Evolutionary conservation across 2,329 filamentous ascomycete genomes (phyloP), one percentile per base, ranked within the genome.

Genomic region (Fusarium tanahbumbuense): DNA sequence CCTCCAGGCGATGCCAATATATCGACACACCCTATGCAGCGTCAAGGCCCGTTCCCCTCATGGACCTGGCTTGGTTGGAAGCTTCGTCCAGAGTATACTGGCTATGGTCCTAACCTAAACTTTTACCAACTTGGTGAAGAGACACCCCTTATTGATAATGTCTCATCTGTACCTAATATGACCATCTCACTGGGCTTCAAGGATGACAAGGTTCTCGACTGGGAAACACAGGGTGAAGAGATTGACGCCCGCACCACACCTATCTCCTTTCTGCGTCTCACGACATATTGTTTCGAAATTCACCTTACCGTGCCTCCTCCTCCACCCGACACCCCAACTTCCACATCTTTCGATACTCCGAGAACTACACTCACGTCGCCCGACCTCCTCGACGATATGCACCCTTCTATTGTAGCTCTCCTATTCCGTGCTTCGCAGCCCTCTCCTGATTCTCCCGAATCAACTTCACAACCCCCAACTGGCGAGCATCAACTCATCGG

Each of bases 21-120:
- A 40, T 57, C 70, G 25, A 53, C 68, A n/a, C 70, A 76, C 42
- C 76, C 76, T 27, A 73, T 76, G 59, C 75, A 67, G 37, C 72
- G 73, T 40, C 70, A 75, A 18, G 73, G 70, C 25, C 54, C 71
- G 5, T 80, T 78, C 46, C 79, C 79, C 3, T 81, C 79, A 0
- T 81, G 79, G 80, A 79, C 78, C 6, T 81, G 80, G 80, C 76
- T 81, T 9, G 74, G 78, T 6, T 81, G 80, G 80, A 75, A 74
- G 27, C 64, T 75, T 10, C 74, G 77, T 6, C 56, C 67, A 4
- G 75, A 73, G 4, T 72, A 71, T 42, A 59, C 72, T 13, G 72
- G 67, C n/a, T 54, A 72, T 45, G 71, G 66, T n/a, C 73, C 73
- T n/a, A 68, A 65, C 37, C 77, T 81, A 62, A 73, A 73, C 55